Percentiles rank a stretch among this genome's conserved stretches.
Conservation (phyloP, 129 eudicot genomes). For the Oenanthe sinensis region DNA sequence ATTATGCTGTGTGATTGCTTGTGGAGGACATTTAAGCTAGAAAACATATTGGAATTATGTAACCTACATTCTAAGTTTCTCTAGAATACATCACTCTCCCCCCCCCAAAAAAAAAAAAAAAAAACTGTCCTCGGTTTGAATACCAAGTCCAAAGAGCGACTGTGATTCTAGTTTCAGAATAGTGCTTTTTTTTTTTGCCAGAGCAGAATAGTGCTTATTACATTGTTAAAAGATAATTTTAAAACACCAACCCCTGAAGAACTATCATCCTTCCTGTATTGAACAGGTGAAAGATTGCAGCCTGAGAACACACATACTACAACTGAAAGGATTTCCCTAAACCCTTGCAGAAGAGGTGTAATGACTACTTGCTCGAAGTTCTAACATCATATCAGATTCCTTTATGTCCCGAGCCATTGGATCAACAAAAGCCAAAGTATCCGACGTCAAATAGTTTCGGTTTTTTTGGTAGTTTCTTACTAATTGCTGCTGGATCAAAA, state of each 20-base stretch:
- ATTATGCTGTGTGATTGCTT: not conserved
- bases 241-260: not conserved
- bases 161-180: not conserved
- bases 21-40: not conserved
- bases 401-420: not conserved
- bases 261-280: not conserved
- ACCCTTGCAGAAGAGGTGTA: conserved; percentile 21
- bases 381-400: conserved; percentile 21
- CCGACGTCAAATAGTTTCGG: not conserved
- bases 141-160: not conserved
- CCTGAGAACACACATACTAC: conserved; percentile 54
- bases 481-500: conserved; percentile 7
- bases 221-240: not conserved
- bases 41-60: not conserved
- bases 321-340: conserved; percentile 30
- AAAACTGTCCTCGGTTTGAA: not conserved
- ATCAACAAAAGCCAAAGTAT: not conserved
- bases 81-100: not conserved
- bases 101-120: no score
- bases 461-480: conserved; percentile 1
- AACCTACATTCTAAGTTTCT: not conserved
- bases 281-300: conserved; percentile 75
- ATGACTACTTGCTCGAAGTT: conserved; percentile 31
- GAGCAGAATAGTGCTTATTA: not conserved
- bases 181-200: no score